Base-by-base conservation (phyloP, 768 basidiomycete genomes). In the Russula abietina region DNA sequence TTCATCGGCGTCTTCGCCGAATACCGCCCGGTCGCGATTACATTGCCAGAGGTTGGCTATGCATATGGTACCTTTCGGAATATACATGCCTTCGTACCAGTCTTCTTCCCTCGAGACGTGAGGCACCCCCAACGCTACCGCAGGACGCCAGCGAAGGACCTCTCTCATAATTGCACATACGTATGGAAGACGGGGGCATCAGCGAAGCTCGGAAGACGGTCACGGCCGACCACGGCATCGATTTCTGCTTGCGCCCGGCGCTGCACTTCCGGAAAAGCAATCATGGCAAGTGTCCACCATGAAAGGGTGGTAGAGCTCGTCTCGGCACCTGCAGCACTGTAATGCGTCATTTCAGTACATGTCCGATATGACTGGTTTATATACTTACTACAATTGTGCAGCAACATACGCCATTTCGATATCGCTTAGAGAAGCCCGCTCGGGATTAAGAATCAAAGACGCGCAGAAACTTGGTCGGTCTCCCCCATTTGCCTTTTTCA, bases 1-100 rank as follows among this genome's bases (percentile, higher is more conserved):
- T n/a, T 33, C 39, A 2, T 62, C 56, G 3, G 65, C 64, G 39
- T 70, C 68, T 2, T 61, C 46, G 16, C 63, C 66, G 32, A 60
- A 70, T 4, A 62, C 6, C 16, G 55, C 24, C 7, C 39, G 28
- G 28, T 63, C 51, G 9, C 59, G 46, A 43, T 59, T 55, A 12
- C 61, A 50, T 0, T 55, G 36, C 65, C 67, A 65, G 10, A 39
- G 1, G 55, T 75, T 75, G 14, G 69, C 59, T 24, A 75, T 62
- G 39, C 74, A 66, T 1, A 74, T 67, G 1, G 75, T 71, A 16
- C 74, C 76, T 41, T 70, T 72, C 1, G 76, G 76, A 17, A 78
- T 74, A 55, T 69, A 64, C 54, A 60, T 62, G 19, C 65, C 70
- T 50, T 67, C 62, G 52, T 74, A 75, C 52, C 49, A 64, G 50